Evolutionary conservation across 1,139 yeast species (phyloP).

Genomic region (Scheffersomyces illinoinensis): DNA sequence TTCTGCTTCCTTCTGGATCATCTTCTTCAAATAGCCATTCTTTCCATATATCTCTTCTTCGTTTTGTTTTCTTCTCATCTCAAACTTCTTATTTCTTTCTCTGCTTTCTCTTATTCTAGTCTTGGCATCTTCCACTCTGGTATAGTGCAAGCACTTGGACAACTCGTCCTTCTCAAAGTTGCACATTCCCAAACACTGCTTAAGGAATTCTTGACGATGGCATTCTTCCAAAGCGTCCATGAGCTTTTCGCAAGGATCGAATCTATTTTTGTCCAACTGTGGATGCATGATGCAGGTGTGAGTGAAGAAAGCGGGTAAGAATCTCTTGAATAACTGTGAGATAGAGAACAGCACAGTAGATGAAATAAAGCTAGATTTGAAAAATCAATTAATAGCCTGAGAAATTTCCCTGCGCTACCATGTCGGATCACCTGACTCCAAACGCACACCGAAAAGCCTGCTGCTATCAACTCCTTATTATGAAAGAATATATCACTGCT

Average conservation of each 20-base stretch:
- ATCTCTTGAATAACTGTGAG: background rate
- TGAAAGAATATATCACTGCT: background rate
- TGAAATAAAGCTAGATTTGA: background rate
- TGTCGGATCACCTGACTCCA: background rate
- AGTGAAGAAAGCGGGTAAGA: background rate
- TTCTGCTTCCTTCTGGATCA: conserved; percentile 45
- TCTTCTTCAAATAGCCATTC: conserved; percentile 67
- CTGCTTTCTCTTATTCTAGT: conserved; percentile 59
- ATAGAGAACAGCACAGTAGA: background rate
- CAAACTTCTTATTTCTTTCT: conserved; percentile 55
- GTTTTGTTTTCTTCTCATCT: conserved; percentile 56
- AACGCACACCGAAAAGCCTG: background rate
- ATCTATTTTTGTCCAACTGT: conserved; percentile 46
- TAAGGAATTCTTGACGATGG: conserved; percentile 69
- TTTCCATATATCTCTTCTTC: conserved; percentile 84
- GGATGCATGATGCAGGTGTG: conserved; percentile 38
- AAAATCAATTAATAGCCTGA: background rate
- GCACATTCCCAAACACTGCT: conserved; percentile 82
- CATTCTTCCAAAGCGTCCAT: conserved; percentile 91
- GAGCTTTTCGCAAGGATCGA: conserved; percentile 68
- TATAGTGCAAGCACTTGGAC: conserved; percentile 74
- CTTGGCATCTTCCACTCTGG: conserved; percentile 69
- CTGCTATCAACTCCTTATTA: background rate
- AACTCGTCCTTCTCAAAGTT: conserved; percentile 82
- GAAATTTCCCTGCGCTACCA: background rate